Evolutionary conservation across 2,329 filamentous ascomycete genomes (phyloP), one percentile per base, ranked within the genome.

Genomic region (Ascochyta fabae): DNA sequence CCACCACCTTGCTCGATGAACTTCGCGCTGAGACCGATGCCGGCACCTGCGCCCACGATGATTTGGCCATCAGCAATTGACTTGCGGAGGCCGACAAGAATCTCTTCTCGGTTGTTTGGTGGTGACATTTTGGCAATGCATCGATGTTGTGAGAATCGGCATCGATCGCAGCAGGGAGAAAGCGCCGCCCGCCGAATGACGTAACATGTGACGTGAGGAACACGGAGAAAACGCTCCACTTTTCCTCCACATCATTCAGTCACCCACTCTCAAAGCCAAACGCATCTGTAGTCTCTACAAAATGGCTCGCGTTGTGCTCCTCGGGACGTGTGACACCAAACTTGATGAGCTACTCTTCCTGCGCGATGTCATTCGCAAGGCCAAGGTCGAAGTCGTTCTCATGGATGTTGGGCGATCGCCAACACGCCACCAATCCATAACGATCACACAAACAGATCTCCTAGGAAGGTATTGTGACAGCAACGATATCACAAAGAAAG

Each of bases 21-120:
- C 65, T 91, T 91, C 56, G 88, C 88, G 2, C 86, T 88, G 3
- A 91, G 81, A 0, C 88, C 88, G 54, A 88, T 89, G 39, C 87
- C 83, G 23, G 88, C 88, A 10, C 88, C 88, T 0, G 86, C 87
- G n/a, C 87, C 88, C 40, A 90, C 81, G 44, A 90, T 86, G 50
- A 85, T 79, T 40, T 81, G 81, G 31, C 83, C 83, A 56, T 82
- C 75, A 26, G 79, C 74, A 51, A 88, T 82, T 52, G 84, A 81
- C 19, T 79, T 73, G 40, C 80, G 79, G 27, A 90, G 82, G 3
- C 47, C 59, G 5, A 61, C 38, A 8, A 90, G 79, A 48, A 89
- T 84, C 56, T 85, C 78, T 27, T 79, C 71, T 41, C 86, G 80
- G 49, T 83, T 78, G 35, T 80, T 84, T 33, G 84, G 84, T n/a